These are phyloP conservation scores for Microascus cirrosus DNA, from an alignment of 2,329 filamentous ascomycete species.

Conservation along the genomic window DNA sequence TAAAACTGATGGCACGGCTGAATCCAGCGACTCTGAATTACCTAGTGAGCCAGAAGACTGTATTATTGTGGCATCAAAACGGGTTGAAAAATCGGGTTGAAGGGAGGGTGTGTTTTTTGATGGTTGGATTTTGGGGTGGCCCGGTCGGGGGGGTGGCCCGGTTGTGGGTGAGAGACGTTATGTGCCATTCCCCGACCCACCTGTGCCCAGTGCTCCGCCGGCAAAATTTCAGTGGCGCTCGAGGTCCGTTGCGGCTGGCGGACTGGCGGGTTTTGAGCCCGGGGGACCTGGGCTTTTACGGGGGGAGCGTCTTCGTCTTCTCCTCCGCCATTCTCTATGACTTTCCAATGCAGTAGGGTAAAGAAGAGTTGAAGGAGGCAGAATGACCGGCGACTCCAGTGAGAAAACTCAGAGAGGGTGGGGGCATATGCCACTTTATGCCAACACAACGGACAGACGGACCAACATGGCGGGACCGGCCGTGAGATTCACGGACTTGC, in stretches of 20 bases:
- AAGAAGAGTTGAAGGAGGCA: too few relatives aligned
- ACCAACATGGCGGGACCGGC: background rate
- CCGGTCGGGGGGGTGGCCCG: too few relatives aligned
- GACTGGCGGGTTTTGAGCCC: background rate
- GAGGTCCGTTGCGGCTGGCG: background rate
- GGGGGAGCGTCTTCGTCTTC: background rate
- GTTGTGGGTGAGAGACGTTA: too few relatives aligned
- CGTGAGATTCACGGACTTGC: background rate
- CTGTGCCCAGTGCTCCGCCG: slow-evolving; percentile 3
- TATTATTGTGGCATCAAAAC: too few relatives aligned
- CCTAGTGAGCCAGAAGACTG: too few relatives aligned
- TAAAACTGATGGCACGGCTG: too few relatives aligned
- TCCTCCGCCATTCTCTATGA: background rate
- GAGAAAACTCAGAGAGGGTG: background rate
- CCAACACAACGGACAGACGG: background rate
- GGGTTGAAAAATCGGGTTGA: too few relatives aligned
- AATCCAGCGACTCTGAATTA: too few relatives aligned
- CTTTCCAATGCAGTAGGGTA: too few relatives aligned
- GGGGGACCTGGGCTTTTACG: background rate
- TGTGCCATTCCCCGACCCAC: background rate
- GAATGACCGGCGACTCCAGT: too few relatives aligned
- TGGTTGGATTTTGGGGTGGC: too few relatives aligned
- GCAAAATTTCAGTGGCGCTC: background rate
- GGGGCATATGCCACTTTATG: background rate
- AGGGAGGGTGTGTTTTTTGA: too few relatives aligned